A percentile compares a stretch with the other conserved stretches of the same genome.
Conservation (phyloP, 495 filamentous ascomycete species). For the Neurospora sp. region DNA sequence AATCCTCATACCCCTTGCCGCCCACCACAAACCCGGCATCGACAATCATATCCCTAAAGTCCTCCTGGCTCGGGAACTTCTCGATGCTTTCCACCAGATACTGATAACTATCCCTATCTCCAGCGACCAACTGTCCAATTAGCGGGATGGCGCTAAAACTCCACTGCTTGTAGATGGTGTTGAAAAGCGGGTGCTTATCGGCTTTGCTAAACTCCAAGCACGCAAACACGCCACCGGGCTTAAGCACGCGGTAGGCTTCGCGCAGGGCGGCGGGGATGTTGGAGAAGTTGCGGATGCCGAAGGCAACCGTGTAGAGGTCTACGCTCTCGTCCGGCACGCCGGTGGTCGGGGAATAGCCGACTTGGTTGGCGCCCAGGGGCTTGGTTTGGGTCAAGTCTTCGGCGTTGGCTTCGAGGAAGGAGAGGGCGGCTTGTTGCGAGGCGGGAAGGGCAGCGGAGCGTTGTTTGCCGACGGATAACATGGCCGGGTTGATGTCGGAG, state of each 20-base stretch:
- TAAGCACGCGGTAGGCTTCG: constrained; percentile 79
- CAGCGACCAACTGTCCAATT: constrained; percentile 91
- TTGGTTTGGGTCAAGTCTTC: constrained; percentile 45
- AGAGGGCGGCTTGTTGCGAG: constrained; percentile 40
- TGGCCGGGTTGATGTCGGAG: constrained; percentile 88
- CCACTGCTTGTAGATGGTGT: constrained; percentile 90
- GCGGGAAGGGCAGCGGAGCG: constrained; percentile 45
- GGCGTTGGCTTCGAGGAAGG: constrained; percentile 86
- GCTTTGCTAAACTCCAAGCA: constrained; percentile 94
- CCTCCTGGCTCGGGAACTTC: constrained; percentile 73
- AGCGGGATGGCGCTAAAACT: constrained; percentile 89
- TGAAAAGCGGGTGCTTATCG: constrained; percentile 53
- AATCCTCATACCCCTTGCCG: constrained; percentile 71
- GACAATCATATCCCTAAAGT: constrained; percentile 79
- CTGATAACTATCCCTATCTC: constrained; percentile 92
- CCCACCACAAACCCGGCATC: constrained; percentile 81
- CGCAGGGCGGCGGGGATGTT: constrained; percentile 67
- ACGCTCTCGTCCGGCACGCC: constrained; percentile 50
- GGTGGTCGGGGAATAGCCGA: constrained; percentile 12
- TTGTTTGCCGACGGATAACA: constrained; percentile 81
- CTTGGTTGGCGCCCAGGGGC: constrained; percentile 3
- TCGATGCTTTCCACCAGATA: constrained; percentile 98
- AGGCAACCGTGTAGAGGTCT: constrained; percentile 95
- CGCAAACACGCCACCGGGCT: constrained; percentile 91
- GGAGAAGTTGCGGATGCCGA: constrained; percentile 95